Conservation (phyloP, 768 basidiomycete genomes). For the Austroboletus eburneus region DNA sequence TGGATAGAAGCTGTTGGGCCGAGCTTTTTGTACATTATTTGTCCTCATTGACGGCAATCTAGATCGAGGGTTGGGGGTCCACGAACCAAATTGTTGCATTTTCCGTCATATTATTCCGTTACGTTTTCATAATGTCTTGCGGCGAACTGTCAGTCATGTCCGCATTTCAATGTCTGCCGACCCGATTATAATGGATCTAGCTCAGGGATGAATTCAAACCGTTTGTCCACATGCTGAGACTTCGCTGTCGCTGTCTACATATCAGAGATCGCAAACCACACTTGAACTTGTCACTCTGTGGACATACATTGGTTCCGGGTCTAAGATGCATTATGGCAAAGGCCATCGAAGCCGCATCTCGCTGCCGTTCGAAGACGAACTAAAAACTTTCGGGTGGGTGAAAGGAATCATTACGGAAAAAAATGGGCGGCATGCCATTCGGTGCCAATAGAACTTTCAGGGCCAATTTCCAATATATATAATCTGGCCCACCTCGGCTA, state of each 20-base stretch:
- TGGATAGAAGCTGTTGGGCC: background rate
- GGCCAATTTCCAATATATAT: conserved; percentile 4
- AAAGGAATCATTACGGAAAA: conserved; percentile 8
- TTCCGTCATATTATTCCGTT: conserved; percentile 20
- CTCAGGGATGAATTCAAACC: background rate
- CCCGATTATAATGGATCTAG: background rate
- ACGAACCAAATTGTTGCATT: conserved; percentile 9
- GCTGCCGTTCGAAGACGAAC: background rate
- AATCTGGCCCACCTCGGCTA: too few relatives aligned
- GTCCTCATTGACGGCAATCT: conserved; percentile 29
- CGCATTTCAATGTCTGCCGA: background rate
- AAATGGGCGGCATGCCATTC: background rate
- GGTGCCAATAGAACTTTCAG: background rate
- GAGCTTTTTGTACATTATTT: conserved; percentile 33
- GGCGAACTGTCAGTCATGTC: background rate
- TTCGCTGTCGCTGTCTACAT: background rate
- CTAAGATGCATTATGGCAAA: background rate
- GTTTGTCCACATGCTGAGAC: background rate
- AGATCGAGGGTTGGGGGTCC: conserved; percentile 17
- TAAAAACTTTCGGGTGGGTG: background rate
- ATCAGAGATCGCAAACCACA: background rate
- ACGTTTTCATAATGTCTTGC: conserved; percentile 7
- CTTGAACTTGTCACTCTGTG: too few relatives aligned
- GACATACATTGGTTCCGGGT: background rate
- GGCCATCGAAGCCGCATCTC: background rate